These are phyloP conservation scores for Aegilops speltoides DNA, from an alignment of 176 grass and related monocot species.

Conservation along the genomic window DNA sequence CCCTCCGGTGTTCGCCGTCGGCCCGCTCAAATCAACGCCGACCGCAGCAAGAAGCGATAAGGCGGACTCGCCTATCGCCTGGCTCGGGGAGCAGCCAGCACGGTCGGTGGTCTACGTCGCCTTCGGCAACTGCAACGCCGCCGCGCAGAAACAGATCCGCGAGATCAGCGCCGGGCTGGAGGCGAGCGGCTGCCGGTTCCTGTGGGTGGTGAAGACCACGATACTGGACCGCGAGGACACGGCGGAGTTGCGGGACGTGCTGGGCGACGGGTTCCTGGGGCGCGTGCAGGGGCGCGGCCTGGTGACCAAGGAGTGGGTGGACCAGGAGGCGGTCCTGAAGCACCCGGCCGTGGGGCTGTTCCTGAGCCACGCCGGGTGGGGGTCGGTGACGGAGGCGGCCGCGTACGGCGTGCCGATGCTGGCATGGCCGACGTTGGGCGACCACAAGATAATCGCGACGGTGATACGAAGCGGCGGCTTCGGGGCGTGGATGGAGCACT, in stretches of 20 bases:
- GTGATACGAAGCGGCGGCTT: constrained; percentile 26
- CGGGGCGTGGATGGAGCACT: constrained; percentile 51
- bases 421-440: constrained; percentile 47
- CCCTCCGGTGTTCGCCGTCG: constrained; percentile 40
- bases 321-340: constrained; percentile 56
- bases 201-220: constrained; percentile 67
- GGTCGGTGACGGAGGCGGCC: constrained; percentile 56
- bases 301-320: constrained; percentile 65
- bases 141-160: constrained; percentile 31
- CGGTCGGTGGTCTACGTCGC: constrained; percentile 60
- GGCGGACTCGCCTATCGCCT: background rate
- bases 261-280: constrained; percentile 41
- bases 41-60: background rate
- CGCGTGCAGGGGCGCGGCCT: constrained; percentile 45
- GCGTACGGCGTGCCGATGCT: constrained; percentile 51
- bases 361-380: constrained; percentile 71
- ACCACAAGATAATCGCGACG: constrained; percentile 52
- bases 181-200: constrained; percentile 48
- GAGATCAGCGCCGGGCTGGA: constrained; percentile 62
- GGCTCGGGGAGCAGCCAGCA: constrained; percentile 53
- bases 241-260: constrained; percentile 25
- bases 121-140: constrained; percentile 59
- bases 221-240: constrained; percentile 46
- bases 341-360: constrained; percentile 60
- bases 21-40: constrained; percentile 10